Evolutionary conservation across 78 protist genomes (phyloP), one percentile per base, ranked within the genome.

Genomic region (Andalucia godoyi): DNA sequence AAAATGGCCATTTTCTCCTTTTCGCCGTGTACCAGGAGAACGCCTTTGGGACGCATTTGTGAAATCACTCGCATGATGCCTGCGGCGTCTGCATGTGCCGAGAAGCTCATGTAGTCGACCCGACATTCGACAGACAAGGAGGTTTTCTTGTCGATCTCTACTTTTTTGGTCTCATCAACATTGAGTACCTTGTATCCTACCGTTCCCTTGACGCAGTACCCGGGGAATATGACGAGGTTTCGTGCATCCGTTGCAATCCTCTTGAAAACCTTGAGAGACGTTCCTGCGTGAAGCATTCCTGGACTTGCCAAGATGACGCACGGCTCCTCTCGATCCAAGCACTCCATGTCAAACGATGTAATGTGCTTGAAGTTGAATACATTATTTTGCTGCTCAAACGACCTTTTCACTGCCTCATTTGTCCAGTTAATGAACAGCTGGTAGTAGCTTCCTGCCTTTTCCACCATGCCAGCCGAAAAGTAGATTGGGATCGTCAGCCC

Each of bases 11-110:
- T 89, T 51, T 87, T 81, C 33, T 49, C 63, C 43, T 49, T 57
- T 13, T 95, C 98, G n/a, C 99, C 99, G 66, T 95, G 99, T 7
- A 95, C 99, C 27, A 91, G 77, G 30, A 90, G 13, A 7, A 95
- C 96, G 43, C 68, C 59, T 21, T 30, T 46, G 4, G 99, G 99
- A 55, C 72, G 59, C 2, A 79, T 52, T 77, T 71, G 81, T 17
- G 54, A 60, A 1, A 95, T 72, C 27, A 93, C 64, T 34, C 73
- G 73, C 66, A 83, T 46, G 60, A 94, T 91, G 49, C 98, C 98
- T 51, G 77, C 76, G 23, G 93, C 94, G 64, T 95, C 99, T 2
- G 97, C 98, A 66, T 95, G 99, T 2, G 99, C 99, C 1, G 84
- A 71, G 79, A 69, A 68, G 23, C 70, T 41, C 10, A 68, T 1